Evolutionary conservation across 192 early-diverging fungal genomes (phyloP).

Genomic region (Cladochytrium replicatum): DNA sequence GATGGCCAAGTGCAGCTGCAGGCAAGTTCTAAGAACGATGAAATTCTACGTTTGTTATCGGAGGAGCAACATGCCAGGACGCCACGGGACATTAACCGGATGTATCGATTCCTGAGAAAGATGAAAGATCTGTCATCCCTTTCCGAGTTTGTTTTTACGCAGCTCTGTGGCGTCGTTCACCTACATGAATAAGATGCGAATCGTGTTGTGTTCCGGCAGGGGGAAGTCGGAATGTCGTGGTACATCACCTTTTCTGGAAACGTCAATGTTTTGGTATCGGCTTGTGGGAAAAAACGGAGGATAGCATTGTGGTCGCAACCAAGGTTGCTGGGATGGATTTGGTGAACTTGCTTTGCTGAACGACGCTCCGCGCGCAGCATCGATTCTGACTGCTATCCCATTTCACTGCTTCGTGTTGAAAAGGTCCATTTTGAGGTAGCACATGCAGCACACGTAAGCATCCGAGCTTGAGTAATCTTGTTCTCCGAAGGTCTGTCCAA

Average conservation of each 20-base stretch:
- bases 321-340: constrained; percentile 26
- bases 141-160: constrained; percentile 24
- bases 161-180: constrained; percentile 29
- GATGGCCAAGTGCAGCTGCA: too few species aligned
- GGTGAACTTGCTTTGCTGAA: constrained; percentile 34
- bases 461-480: too few species aligned
- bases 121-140: constrained; percentile 23
- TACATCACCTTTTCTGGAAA: constrained; percentile 31
- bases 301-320: constrained; percentile 16
- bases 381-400: constrained; percentile 20
- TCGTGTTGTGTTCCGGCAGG: constrained; percentile 29
- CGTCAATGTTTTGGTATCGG: constrained; percentile 23
- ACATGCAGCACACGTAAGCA: too few species aligned
- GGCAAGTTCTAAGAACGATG: too few species aligned
- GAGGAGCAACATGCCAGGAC: too few species aligned
- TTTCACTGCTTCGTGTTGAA: constrained; percentile 31
- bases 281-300: constrained; percentile 15
- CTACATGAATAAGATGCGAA: constrained; percentile 15
- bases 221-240: constrained; percentile 32
- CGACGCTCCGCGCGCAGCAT: constrained; percentile 30
- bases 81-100: constrained; percentile 5
- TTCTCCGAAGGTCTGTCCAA: too few species aligned
- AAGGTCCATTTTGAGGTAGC: constrained; percentile 35
- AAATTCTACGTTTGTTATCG: too few species aligned
- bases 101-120: constrained; percentile 10